phyloP scores from a whole-genome alignment of 1,139 yeast genomes.

The Torulaspora globosa region DNA sequence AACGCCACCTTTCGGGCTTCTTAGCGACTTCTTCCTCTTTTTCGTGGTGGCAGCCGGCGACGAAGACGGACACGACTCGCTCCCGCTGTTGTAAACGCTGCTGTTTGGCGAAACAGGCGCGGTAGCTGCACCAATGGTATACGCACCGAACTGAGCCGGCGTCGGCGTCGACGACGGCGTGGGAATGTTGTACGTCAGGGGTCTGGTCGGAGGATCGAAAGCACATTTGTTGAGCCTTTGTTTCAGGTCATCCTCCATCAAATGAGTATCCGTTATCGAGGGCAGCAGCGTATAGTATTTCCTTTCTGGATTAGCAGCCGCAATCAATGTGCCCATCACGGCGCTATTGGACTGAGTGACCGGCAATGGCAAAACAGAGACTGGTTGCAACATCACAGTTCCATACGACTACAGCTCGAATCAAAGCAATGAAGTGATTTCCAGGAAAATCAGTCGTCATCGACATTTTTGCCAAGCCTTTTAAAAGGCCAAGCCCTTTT shows the following conservation, averaged over 20 bases:
- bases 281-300: conserved; percentile 24
- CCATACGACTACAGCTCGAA: not conserved
- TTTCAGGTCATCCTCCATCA: conserved; percentile 23
- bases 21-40: not conserved
- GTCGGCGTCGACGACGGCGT: conserved; percentile 10
- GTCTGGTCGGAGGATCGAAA: conserved; percentile 4
- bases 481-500: not conserved
- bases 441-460: not conserved
- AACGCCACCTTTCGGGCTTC: conserved; percentile 1
- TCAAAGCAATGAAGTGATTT: too few species aligned
- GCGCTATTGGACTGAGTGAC: not conserved
- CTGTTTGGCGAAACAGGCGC: conserved; percentile 7
- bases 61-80: conserved; percentile 11
- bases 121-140: conserved; percentile 4
- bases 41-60: conserved; percentile 1
- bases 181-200: conserved; percentile 1
- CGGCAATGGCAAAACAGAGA: conserved; percentile 2
- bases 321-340: not conserved
- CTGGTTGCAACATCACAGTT: not conserved
- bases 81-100: conserved; percentile 13
- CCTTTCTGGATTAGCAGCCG: conserved; percentile 5
- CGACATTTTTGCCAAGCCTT: not conserved
- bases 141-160: conserved; percentile 1
- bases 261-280: conserved; percentile 13
- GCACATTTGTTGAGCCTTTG: conserved; percentile 17